Evolutionary conservation across 345 rosid species (phyloP).

Genomic region (Angophora floribunda): DNA sequence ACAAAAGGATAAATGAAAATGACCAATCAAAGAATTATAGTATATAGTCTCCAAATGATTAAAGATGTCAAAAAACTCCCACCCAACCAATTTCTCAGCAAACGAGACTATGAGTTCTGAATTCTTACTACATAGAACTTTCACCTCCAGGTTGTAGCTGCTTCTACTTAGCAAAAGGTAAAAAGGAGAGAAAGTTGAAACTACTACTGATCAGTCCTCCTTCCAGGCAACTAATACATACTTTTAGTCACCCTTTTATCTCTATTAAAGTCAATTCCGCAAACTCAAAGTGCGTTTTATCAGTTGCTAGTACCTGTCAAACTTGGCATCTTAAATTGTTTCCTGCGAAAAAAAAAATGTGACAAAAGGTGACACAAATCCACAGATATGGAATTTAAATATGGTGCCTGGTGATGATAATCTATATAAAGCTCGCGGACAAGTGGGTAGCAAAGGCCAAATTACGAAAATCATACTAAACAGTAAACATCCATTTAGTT

Average conservation of each 20-base stretch:
- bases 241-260: neutral
- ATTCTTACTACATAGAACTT: neutral
- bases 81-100: neutral
- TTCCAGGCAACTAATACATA: neutral
- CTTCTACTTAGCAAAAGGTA: neutral
- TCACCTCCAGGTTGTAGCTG: neutral
- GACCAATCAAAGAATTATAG: neutral
- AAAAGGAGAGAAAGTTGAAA: neutral
- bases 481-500: neutral
- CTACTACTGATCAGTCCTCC: neutral
- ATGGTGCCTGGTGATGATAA: neutral
- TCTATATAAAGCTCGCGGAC: neutral
- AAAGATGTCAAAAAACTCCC: neutral
- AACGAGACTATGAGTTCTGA: neutral
- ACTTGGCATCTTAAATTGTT: neutral
- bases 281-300: neutral
- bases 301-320: neutral
- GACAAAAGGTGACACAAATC: neutral
- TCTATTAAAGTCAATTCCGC: neutral
- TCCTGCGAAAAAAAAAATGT: neutral
- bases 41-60: neutral
- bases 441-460: neutral
- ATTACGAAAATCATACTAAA: neutral
- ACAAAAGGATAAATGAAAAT: neutral
- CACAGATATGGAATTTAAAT: neutral